phyloP scores from a whole-genome alignment of 1,284 basidiomycete species.

The Malassezia dermatis region DNA sequence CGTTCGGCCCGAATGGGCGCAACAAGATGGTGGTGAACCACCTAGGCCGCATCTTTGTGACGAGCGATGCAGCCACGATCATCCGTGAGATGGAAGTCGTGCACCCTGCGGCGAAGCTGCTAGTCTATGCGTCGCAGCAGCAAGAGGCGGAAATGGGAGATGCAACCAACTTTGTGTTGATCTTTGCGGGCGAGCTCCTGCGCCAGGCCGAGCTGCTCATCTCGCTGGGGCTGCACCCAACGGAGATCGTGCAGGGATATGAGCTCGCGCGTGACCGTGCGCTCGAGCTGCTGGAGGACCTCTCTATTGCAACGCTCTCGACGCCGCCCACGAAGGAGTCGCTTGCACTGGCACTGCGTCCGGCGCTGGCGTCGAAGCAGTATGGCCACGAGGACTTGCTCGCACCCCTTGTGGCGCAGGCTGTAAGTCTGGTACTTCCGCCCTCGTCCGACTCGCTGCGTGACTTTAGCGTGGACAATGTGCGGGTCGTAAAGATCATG shows the following conservation, averaged over 20 bases:
- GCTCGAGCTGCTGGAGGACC: slow-evolving; percentile 67
- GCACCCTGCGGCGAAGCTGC: slow-evolving; percentile 89
- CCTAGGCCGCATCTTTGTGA: slow-evolving; percentile 87
- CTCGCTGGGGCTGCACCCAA: slow-evolving; percentile 91
- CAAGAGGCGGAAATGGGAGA: slow-evolving; percentile 98
- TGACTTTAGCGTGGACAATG: slow-evolving; percentile 66
- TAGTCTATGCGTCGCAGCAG: slow-evolving; percentile 94
- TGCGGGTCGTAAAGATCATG: slow-evolving; percentile 97
- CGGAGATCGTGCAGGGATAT: slow-evolving; percentile 77
- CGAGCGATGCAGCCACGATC: slow-evolving; percentile 97
- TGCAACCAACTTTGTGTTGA: slow-evolving; percentile 87
- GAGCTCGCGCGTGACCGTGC: slow-evolving; percentile 83
- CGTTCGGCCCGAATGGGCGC: slow-evolving; percentile 81
- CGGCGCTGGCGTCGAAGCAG: slow-evolving; percentile 91
- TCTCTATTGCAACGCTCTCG: slow-evolving; percentile 54
- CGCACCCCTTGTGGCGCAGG: slow-evolving; percentile 78
- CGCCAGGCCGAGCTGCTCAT: slow-evolving; percentile 87
- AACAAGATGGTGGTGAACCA: slow-evolving; percentile 54
- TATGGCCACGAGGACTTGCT: slow-evolving; percentile 83
- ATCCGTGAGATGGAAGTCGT: slow-evolving; percentile 96
- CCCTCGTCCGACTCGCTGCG: slow-evolving; percentile 18
- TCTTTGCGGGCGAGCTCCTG: slow-evolving; percentile 86
- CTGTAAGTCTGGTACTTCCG: slow-evolving; percentile 53
- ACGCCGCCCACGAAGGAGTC: slow-evolving; percentile 67
- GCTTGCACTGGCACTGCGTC: slow-evolving; percentile 70